A percentile compares a stretch with the other conserved stretches of the same genome.
Evolutionary conservation across 2,329 filamentous ascomycete species (phyloP).

Genomic region (Sporothrix phasma): DNA sequence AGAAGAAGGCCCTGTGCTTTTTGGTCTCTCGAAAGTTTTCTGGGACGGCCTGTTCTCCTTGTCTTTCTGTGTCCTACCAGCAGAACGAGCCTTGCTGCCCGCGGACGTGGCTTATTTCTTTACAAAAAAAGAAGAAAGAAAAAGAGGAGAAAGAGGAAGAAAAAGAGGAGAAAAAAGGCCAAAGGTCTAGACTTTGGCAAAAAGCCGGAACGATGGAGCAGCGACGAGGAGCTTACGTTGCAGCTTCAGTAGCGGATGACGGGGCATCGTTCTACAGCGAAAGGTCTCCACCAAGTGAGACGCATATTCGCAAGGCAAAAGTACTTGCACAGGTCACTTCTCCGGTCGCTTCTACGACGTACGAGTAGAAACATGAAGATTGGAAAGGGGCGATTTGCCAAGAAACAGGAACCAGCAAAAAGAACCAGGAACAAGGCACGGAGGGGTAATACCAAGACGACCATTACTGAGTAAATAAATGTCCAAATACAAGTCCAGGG

Average conservation of each 20-base stretch:
- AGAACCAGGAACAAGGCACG: neutral
- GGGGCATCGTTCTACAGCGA: neutral
- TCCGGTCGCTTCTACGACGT: too few relatives aligned
- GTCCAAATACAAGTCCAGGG: neutral
- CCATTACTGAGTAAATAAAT: neutral
- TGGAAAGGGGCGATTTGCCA: constrained; percentile 2
- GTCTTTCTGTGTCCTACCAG: neutral
- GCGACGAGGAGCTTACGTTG: neutral
- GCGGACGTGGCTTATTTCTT: too few relatives aligned
- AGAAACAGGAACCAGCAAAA: neutral
- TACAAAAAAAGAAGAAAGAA: too few relatives aligned
- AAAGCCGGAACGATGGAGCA: neutral
- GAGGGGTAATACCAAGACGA: neutral
- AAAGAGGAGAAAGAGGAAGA: too few relatives aligned
- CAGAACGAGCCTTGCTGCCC: neutral
- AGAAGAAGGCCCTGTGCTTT: neutral
- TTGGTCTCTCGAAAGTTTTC: neutral
- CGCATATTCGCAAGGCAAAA: neutral
- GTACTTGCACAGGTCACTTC: too few relatives aligned
- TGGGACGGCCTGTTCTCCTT: neutral
- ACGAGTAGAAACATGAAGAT: too few relatives aligned
- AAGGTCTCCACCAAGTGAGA: neutral
- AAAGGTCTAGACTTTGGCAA: neutral
- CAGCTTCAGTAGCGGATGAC: neutral
- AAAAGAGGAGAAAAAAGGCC: neutral